Percentiles rank a stretch among this genome's conserved stretches.
Conservation (phyloP, 2,329 filamentous ascomycete species). For the Blastomyces emzantsi region DNA sequence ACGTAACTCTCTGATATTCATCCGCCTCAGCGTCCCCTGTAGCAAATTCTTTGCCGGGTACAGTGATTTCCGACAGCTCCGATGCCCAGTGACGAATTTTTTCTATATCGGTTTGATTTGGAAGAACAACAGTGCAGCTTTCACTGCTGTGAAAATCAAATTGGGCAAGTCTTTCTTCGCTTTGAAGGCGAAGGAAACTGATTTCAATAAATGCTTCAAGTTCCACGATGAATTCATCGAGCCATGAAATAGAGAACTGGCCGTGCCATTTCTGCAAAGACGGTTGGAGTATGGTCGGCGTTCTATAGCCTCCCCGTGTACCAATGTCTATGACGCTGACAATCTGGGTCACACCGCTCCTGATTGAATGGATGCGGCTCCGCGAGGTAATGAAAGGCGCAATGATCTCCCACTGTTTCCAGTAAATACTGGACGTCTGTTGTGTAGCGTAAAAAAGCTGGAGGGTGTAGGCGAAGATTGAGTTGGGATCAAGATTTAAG, state of each 20-base stretch:
- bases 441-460: neutral
- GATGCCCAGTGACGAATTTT: neutral
- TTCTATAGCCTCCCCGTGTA: neutral
- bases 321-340: neutral
- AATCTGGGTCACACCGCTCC: neutral
- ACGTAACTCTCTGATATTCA: neutral
- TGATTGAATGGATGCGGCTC: neutral
- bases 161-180: conserved; percentile 42
- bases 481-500: neutral
- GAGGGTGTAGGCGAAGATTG: neutral
- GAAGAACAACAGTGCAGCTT: neutral
- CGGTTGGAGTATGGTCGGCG: neutral
- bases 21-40: neutral
- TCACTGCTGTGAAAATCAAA: neutral
- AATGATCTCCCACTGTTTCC: neutral
- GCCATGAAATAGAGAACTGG: neutral
- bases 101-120: neutral
- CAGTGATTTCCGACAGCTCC: neutral
- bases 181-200: conserved; percentile 3
- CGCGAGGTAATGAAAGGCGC: neutral
- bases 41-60: neutral
- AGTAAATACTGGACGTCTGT: neutral
- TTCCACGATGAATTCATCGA: conserved; percentile 1
- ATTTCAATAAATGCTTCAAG: conserved; percentile 6
- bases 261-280: neutral